phyloP scores from a whole-genome alignment of 129 eudicot genomes.

The Calendula officinalis region DNA sequence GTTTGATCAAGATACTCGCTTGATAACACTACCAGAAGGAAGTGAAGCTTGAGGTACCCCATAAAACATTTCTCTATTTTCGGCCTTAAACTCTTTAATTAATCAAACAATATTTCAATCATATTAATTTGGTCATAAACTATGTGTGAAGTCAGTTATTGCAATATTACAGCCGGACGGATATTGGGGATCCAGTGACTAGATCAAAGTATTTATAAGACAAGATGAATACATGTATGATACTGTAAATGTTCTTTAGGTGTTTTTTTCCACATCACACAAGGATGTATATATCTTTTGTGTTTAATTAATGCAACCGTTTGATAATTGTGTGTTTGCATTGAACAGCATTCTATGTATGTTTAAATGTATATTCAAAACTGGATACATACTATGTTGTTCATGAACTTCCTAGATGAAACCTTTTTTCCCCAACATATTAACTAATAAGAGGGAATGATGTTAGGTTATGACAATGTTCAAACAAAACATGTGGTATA shows the following conservation, averaged over 20 bases:
- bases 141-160: conserved; percentile 10
- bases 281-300: too few relatives aligned
- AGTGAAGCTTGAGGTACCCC: conserved; percentile 59
- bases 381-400: conserved; percentile 13
- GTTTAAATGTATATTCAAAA: conserved; percentile 35
- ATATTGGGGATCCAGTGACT: too few relatives aligned
- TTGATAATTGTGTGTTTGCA: conserved; percentile 29
- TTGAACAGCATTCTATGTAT: conserved; percentile 25
- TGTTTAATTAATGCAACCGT: background rate
- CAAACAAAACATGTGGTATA: too few relatives aligned
- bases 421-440: too few relatives aligned
- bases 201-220: too few relatives aligned
- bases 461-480: too few relatives aligned
- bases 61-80: background rate
- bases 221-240: background rate
- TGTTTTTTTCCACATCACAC: background rate
- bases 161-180: too few relatives aligned
- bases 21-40: conserved; percentile 92
- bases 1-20: conserved; percentile 67
- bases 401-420: too few relatives aligned
- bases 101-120: background rate
- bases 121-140: background rate
- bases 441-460: too few relatives aligned
- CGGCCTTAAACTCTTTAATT: background rate
- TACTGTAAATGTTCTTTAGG: conserved; percentile 35